phyloP scores from a whole-genome alignment of 2,329 filamentous ascomycete species.

The Alternaria hordeiaustralica region DNA sequence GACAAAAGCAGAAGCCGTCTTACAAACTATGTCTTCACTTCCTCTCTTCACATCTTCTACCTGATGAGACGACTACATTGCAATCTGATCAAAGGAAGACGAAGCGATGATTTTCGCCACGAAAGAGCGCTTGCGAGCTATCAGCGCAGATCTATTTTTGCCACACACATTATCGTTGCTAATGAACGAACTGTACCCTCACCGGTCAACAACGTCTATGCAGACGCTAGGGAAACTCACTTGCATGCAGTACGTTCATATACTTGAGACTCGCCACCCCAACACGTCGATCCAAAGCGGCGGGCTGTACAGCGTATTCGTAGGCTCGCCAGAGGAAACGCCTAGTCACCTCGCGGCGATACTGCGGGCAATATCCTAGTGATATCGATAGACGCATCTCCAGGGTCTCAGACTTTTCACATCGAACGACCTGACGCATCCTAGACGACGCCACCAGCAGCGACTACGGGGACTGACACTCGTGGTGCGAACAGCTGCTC shows the following conservation, averaged over 20 bases:
- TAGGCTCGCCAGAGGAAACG: not conserved
- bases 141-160: not conserved
- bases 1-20: conserved; percentile 7
- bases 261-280: not conserved
- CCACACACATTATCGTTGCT: not conserved
- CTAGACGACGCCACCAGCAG: not conserved
- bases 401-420: conserved; percentile 3
- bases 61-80: not conserved
- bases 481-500: not conserved
- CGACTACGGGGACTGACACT: not conserved
- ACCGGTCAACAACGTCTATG: not conserved
- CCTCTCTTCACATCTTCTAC: not conserved
- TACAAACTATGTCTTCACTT: not conserved
- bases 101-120: not conserved
- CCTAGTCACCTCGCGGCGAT: conserved; percentile 1
- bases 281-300: not conserved
- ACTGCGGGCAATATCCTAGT: conserved; percentile 1
- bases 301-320: not conserved
- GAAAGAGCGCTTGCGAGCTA: not conserved
- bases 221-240: not conserved
- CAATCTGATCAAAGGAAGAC: not conserved
- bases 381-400: not conserved
- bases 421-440: not conserved
- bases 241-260: not conserved
- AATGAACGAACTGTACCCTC: not conserved